phyloP scores from a whole-genome alignment of 2,329 filamentous ascomycete genomes.

The Geosmithia putterillii region DNA sequence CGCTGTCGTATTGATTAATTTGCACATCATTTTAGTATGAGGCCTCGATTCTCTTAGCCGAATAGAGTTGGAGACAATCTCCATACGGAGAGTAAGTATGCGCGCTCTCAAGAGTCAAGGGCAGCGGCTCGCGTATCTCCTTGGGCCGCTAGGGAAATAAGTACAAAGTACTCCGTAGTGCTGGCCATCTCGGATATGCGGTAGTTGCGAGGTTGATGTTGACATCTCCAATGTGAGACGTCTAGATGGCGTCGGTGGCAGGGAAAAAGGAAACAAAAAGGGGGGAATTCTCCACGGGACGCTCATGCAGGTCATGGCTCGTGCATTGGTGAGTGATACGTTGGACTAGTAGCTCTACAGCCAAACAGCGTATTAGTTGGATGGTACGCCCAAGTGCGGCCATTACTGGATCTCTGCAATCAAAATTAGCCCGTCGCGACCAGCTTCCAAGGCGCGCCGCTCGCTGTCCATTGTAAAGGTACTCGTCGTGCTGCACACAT shows the following conservation, averaged over 20 bases:
- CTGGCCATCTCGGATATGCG: no score
- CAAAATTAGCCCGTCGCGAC: no score
- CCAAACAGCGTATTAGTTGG: not conserved
- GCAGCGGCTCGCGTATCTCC: not conserved
- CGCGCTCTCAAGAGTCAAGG: no score
- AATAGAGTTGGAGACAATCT: not conserved
- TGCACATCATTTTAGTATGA: no score
- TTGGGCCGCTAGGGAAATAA: not conserved
- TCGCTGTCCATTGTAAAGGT: no score
- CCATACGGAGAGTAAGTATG: no score
- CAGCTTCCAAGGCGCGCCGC: no score
- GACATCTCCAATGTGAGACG: not conserved
- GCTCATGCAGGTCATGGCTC: not conserved
- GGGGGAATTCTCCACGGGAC: not conserved
- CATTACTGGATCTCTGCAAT: not conserved
- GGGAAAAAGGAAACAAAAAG: not conserved
- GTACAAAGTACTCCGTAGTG: no score
- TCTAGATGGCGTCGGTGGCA: not conserved
- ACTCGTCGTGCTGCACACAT: no score
- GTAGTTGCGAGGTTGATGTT: not conserved
- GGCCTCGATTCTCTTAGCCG: not conserved
- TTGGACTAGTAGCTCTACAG: not conserved
- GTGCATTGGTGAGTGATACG: not conserved
- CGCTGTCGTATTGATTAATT: not conserved
- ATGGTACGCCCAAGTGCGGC: not conserved